These are phyloP conservation scores for Amphibolis antarctica DNA, from an alignment of 106 monocot species.

Conservation along the genomic window DNA sequence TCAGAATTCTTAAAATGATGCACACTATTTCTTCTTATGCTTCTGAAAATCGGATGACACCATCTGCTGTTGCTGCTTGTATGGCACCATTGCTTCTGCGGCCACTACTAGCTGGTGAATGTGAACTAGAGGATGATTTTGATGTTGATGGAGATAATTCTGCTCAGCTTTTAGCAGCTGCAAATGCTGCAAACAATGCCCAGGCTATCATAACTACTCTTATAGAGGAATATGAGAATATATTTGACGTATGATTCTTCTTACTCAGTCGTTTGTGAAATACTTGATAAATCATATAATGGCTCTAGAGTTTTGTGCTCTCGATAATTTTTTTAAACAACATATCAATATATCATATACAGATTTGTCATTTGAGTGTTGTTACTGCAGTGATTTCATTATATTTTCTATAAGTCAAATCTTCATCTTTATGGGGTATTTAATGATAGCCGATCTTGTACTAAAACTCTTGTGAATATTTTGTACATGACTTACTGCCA, in stretches of 20 bases:
- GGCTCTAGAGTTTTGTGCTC: neutral
- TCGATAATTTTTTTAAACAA: too few species aligned
- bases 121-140: slow-evolving; percentile 95
- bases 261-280: neutral
- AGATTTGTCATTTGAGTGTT: too few species aligned
- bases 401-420: too few species aligned
- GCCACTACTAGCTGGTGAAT: slow-evolving; percentile 94
- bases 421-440: too few species aligned
- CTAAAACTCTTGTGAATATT: too few species aligned
- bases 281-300: neutral
- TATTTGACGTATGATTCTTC: slow-evolving; percentile 77
- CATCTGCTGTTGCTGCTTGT: slow-evolving; percentile 95
- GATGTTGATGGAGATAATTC: slow-evolving; percentile 71
- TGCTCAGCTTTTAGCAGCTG: slow-evolving; percentile 97
- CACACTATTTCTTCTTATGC: slow-evolving; percentile 64
- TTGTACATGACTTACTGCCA: too few species aligned
- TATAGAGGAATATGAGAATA: slow-evolving; percentile 79
- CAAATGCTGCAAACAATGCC: slow-evolving; percentile 98
- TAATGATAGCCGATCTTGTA: too few species aligned
- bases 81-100: slow-evolving; percentile 97
- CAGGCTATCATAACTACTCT: slow-evolving; percentile 79
- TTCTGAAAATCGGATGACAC: slow-evolving; percentile 86
- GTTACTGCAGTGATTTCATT: too few species aligned
- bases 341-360: too few species aligned
- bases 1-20: slow-evolving; percentile 98